These are phyloP conservation scores for Epichloe elymi DNA, from an alignment of 2,329 filamentous ascomycete species.

Conservation along the genomic window DNA sequence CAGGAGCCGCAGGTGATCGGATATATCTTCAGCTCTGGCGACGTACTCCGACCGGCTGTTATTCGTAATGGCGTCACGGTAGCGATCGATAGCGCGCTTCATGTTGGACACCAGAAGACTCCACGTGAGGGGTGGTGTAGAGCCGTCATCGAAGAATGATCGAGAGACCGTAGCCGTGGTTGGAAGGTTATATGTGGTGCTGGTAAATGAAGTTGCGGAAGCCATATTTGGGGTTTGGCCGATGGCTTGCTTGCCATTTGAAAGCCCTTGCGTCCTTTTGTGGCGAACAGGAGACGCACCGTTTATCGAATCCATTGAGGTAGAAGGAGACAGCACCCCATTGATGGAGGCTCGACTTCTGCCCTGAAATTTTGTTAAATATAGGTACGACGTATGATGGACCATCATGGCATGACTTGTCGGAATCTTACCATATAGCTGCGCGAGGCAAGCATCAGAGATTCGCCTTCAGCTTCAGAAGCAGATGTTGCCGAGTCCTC, in stretches of 20 bases:
- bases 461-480: slow-evolving; percentile 71
- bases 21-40: slow-evolving; percentile 90
- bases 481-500: slow-evolving; percentile 79
- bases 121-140: slow-evolving; percentile 73
- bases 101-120: slow-evolving; percentile 83
- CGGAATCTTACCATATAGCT: slow-evolving; percentile 47
- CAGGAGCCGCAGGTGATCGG: slow-evolving; percentile 83
- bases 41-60: slow-evolving; percentile 84
- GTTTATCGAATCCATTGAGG: slow-evolving; percentile 84
- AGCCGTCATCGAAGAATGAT: slow-evolving; percentile 85
- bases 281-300: slow-evolving; percentile 47
- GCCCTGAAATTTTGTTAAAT: slow-evolving; percentile 24
- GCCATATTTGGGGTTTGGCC: slow-evolving; percentile 37
- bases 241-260: slow-evolving; percentile 25
- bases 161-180: slow-evolving; percentile 53
- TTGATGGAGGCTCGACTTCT: slow-evolving; percentile 53
- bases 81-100: slow-evolving; percentile 78
- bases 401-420: neutral
- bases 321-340: slow-evolving; percentile 69
- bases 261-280: slow-evolving; percentile 42
- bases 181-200: slow-evolving; percentile 42
- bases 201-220: slow-evolving; percentile 50
- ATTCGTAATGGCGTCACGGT: slow-evolving; percentile 76
- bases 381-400: neutral
- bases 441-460: slow-evolving; percentile 51